Percentiles rank a stretch among this genome's conserved stretches.
phyloP scores from a whole-genome alignment of 805 yeast species.

The Debaryomyces prosopidis region DNA sequence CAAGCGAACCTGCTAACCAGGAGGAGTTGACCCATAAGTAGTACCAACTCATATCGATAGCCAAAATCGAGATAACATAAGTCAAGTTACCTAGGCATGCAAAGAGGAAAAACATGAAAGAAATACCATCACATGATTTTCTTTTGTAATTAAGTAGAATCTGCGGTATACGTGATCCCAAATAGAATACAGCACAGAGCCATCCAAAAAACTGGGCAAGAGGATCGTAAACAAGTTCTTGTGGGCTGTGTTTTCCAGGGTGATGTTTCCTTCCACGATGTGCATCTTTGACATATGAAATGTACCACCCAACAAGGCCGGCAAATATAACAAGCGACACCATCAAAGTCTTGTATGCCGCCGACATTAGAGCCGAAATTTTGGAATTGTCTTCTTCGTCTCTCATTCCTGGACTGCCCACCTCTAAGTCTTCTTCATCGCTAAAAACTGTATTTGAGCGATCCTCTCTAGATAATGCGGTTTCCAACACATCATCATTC shows the following conservation, averaged over 20 bases:
- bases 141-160: constrained; percentile 80
- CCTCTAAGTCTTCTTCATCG: constrained; percentile 30
- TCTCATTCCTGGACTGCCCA: neutral
- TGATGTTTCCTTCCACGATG: constrained; percentile 29
- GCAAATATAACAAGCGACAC: constrained; percentile 67
- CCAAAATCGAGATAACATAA: constrained; percentile 81
- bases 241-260: constrained; percentile 21
- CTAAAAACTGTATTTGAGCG: constrained; percentile 6
- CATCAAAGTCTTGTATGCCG: constrained; percentile 45
- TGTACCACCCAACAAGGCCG: constrained; percentile 87
- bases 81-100: constrained; percentile 94
- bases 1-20: constrained; percentile 91
- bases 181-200: constrained; percentile 69
- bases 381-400: constrained; percentile 1
- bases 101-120: constrained; percentile 88
- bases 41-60: constrained; percentile 66
- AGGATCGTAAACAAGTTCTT: constrained; percentile 62
- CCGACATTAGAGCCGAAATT: constrained; percentile 20
- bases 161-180: constrained; percentile 93
- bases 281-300: constrained; percentile 54
- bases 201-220: constrained; percentile 88
- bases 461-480: constrained; percentile 45
- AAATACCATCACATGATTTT: constrained; percentile 93
- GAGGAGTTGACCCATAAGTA: constrained; percentile 81
- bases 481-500: constrained; percentile 65